These are phyloP conservation scores for Euphorbia corollata DNA, from an alignment of 441 rosid species.

Conservation along the genomic window DNA sequence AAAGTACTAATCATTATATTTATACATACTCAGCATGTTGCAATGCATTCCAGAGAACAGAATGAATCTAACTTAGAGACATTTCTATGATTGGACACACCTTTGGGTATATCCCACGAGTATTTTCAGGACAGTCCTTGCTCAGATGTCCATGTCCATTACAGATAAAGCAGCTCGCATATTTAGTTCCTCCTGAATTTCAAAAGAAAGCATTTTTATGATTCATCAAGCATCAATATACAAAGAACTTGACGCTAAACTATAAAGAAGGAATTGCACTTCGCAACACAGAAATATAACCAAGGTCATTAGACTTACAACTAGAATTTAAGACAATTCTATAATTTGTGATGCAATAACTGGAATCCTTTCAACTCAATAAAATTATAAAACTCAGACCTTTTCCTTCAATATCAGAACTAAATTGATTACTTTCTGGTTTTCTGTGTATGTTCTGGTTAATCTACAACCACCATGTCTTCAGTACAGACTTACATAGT, in stretches of 20 bases:
- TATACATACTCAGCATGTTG: background rate
- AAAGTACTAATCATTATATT: background rate
- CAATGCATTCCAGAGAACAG: background rate
- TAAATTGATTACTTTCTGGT: background rate
- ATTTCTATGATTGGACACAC: constrained; percentile 26
- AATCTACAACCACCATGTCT: background rate
- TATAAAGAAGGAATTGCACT: background rate
- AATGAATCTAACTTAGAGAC: background rate
- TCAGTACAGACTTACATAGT: too few species aligned
- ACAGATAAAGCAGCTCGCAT: constrained; percentile 82
- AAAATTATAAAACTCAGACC: too few species aligned
- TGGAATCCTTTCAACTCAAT: background rate
- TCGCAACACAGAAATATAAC: background rate
- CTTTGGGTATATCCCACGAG: constrained; percentile 89
- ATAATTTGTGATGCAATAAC: background rate
- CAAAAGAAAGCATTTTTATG: background rate
- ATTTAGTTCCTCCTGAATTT: constrained; percentile 69
- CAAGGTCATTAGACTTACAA: background rate
- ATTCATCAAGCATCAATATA: constrained; percentile 10
- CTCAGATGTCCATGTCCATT: constrained; percentile 77
- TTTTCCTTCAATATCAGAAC: background rate
- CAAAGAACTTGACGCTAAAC: constrained; percentile 11
- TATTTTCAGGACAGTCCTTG: constrained; percentile 74
- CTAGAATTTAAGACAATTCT: background rate
- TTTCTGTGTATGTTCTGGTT: background rate